These are phyloP conservation scores for Sarocladium oryzae DNA, from an alignment of 2,329 filamentous ascomycete genomes.

Conservation along the genomic window DNA sequence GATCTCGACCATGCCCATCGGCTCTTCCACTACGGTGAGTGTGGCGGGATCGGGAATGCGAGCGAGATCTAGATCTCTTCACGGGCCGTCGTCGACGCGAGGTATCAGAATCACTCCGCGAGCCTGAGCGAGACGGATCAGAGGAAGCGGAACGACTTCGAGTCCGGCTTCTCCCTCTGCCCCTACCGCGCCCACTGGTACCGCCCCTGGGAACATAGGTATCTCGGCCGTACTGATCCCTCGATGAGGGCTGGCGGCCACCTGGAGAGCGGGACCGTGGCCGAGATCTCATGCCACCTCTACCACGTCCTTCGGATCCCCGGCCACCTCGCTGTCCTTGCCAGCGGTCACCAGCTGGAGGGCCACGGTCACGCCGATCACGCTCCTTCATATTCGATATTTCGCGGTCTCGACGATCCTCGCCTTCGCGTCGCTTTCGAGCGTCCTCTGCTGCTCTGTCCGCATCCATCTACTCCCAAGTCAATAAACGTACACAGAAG, in stretches of 20 bases:
- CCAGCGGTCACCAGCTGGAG: constrained; percentile 45
- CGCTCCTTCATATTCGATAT: constrained; percentile 60
- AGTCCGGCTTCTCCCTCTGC: constrained; percentile 31
- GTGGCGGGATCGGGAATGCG: constrained; percentile 18
- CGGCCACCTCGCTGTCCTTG: constrained; percentile 37
- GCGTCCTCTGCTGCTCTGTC: constrained; percentile 74
- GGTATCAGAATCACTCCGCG: constrained; percentile 26
- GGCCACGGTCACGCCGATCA: constrained; percentile 50
- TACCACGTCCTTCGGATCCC: constrained; percentile 31
- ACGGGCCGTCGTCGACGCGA: constrained; percentile 23
- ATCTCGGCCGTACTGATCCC: constrained; percentile 42
- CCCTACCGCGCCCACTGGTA: background rate
- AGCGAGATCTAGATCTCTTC: constrained; percentile 34
- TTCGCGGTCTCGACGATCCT: constrained; percentile 65
- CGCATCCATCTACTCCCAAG: constrained; percentile 59
- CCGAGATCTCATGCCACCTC: constrained; percentile 12
- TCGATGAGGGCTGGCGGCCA: constrained; percentile 34
- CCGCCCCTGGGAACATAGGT: constrained; percentile 45
- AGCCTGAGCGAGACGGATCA: constrained; percentile 23
- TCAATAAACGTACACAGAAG: background rate
- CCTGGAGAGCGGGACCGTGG: constrained; percentile 42
- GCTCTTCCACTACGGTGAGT: constrained; percentile 17
- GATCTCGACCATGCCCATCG: constrained; percentile 16
- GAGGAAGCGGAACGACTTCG: constrained; percentile 31
- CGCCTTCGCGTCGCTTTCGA: constrained; percentile 63